Conservation (phyloP, 352 stramenopile species). For the Elongisporangium undulatum region DNA sequence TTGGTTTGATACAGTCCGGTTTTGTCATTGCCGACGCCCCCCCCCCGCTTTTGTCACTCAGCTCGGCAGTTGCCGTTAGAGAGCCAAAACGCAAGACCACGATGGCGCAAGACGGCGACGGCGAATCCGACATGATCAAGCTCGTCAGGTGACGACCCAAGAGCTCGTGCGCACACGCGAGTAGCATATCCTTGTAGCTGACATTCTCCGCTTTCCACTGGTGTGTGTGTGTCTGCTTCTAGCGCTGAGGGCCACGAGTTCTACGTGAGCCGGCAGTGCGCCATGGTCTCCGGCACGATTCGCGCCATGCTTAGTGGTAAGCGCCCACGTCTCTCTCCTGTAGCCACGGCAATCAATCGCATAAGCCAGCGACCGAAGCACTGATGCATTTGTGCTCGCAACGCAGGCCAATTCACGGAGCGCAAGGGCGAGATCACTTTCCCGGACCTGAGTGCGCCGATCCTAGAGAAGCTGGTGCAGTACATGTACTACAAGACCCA, state of each 20-base stretch:
- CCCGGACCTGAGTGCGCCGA: conserved; percentile 93
- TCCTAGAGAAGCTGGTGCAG: conserved; percentile 97
- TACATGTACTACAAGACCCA: conserved; percentile 99
- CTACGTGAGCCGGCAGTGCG: conserved; percentile 92
- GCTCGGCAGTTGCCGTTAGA: not conserved
- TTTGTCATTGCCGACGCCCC: not conserved
- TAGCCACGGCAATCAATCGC: not conserved
- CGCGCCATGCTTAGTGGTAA: conserved; percentile 94
- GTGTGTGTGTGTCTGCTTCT: not conserved
- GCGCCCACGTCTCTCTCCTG: conserved; percentile 10
- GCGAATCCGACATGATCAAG: conserved; percentile 70
- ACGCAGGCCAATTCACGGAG: conserved; percentile 87
- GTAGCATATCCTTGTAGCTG: not conserved
- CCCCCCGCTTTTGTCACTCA: not conserved
- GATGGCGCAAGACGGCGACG: conserved; percentile 52
- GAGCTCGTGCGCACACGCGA: not conserved
- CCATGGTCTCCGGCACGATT: conserved; percentile 95
- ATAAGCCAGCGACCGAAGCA: conserved; percentile 1
- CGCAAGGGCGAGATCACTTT: conserved; percentile 97
- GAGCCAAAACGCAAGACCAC: conserved; percentile 5
- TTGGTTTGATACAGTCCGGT: not conserved
- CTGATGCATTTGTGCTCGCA: not conserved
- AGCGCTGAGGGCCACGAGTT: conserved; percentile 95
- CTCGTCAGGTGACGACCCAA: conserved; percentile 57
- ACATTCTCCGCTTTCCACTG: not conserved